Evolutionary conservation across 139 green algal species (phyloP).

Genomic region (Chlamydomonas sp.): DNA sequence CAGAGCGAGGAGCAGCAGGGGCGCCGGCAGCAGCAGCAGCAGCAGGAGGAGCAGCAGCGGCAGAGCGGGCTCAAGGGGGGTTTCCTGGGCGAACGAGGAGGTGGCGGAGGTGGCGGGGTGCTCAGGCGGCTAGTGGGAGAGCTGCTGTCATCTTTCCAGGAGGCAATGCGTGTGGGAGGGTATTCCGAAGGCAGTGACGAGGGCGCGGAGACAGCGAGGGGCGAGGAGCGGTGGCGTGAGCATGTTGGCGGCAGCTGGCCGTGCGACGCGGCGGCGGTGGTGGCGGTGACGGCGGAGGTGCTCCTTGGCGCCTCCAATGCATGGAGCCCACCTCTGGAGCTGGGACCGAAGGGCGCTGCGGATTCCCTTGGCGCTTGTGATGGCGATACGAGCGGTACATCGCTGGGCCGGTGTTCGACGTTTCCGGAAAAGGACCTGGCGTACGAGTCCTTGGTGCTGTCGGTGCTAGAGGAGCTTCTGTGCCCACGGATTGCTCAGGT

Average conservation of each 20-base stretch:
- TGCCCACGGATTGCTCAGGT: constrained; percentile 1
- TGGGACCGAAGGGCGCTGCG: too few relatives aligned
- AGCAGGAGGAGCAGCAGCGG: neutral
- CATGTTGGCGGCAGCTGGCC: constrained; percentile 27
- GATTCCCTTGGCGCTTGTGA: neutral
- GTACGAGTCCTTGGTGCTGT: constrained; percentile 23
- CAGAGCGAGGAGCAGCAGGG: neutral
- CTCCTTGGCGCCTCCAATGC: constrained; percentile 68
- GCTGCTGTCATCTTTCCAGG: constrained; percentile 16
- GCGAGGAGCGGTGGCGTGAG: neutral
- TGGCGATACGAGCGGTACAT: neutral
- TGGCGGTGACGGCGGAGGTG: constrained; percentile 64
- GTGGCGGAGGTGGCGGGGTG: constrained; percentile 1
- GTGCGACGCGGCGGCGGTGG: constrained; percentile 45
- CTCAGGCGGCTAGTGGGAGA: constrained; percentile 56
- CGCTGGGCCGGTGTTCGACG: neutral
- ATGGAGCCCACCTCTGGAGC: constrained; percentile 43
- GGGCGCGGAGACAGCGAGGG: neutral
- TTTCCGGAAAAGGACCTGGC: constrained; percentile 12
- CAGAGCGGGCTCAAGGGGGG: neutral
- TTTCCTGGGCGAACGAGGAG: neutral
- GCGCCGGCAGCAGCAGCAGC: neutral
- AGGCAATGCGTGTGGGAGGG: too few relatives aligned
- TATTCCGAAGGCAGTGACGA: neutral
- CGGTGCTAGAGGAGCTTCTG: constrained; percentile 46